Percentiles rank a stretch among this genome's conserved stretches.
phyloP scores from a whole-genome alignment of 2,329 filamentous ascomycete genomes.

The Penicillium crustosum region DNA sequence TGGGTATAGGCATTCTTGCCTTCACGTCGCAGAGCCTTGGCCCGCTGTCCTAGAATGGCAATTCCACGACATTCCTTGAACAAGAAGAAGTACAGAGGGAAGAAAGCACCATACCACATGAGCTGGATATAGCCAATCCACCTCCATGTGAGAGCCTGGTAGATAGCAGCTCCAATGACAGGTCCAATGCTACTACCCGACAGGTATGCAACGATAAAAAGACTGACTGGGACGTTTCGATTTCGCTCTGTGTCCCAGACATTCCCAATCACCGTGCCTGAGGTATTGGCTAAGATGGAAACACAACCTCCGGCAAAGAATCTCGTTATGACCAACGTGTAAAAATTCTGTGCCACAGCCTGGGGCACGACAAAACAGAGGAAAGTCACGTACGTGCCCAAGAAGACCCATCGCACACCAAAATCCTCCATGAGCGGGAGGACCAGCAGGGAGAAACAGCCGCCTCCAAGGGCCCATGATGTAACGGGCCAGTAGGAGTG shows the following conservation, averaged over 20 bases:
- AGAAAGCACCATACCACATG: constrained; percentile 38
- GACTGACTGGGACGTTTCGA: constrained; percentile 42
- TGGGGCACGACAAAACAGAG: constrained; percentile 47
- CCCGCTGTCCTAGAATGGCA: constrained; percentile 40
- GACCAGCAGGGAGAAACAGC: constrained; percentile 30
- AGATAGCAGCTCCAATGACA: constrained; percentile 44
- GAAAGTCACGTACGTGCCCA: constrained; percentile 39
- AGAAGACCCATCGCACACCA: constrained; percentile 44
- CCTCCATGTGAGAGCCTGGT: constrained; percentile 22
- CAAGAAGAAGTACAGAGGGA: constrained; percentile 43
- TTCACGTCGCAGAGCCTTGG: constrained; percentile 35
- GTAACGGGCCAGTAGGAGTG: constrained; percentile 36
- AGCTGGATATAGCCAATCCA: constrained; percentile 48
- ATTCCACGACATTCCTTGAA: constrained; percentile 45
- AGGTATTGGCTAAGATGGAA: constrained; percentile 41
- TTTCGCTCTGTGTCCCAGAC: constrained; percentile 35
- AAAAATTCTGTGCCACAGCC: constrained; percentile 47
- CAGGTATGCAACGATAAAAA: constrained; percentile 46
- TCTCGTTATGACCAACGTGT: constrained; percentile 45
- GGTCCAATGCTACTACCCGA: constrained; percentile 47
- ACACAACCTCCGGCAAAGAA: constrained; percentile 48
- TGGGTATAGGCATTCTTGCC: constrained; percentile 29
- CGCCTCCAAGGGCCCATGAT: constrained; percentile 35
- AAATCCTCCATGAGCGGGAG: constrained; percentile 42
- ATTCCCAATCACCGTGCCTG: constrained; percentile 32